These are phyloP conservation scores for Dryadomyces quercivorus DNA, from an alignment of 2,329 filamentous ascomycete genomes.

Conservation along the genomic window DNA sequence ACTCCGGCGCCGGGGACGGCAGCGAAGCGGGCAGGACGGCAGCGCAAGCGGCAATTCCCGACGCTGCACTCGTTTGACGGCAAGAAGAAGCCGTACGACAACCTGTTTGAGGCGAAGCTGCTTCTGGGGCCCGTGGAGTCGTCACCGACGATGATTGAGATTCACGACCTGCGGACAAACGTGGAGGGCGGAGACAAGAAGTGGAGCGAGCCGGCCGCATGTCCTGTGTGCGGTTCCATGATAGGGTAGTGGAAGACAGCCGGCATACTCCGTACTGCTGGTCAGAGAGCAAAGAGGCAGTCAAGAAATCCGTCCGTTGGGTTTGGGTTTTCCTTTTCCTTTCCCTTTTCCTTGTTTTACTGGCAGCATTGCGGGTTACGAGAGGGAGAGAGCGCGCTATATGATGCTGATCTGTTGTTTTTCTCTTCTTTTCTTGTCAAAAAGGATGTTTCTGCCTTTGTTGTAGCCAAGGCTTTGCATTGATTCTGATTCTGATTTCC, in stretches of 20 bases:
- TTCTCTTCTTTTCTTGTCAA: too few relatives aligned
- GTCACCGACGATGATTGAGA: conserved; percentile 36
- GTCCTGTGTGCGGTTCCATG: conserved; percentile 32
- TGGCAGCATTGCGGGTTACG: too few relatives aligned
- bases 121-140: conserved; percentile 31
- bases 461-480: background rate
- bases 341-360: too few relatives aligned
- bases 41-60: conserved; percentile 25
- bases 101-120: conserved; percentile 37
- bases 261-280: background rate
- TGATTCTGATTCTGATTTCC: background rate
- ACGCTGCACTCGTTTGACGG: conserved; percentile 16
- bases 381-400: too few relatives aligned
- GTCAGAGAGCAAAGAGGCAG: background rate
- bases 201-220: conserved; percentile 40
- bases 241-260: background rate
- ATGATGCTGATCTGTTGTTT: too few relatives aligned
- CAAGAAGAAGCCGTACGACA: conserved; percentile 33
- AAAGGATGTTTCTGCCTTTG: too few relatives aligned
- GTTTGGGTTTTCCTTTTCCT: too few relatives aligned
- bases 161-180: conserved; percentile 36
- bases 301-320: too few relatives aligned
- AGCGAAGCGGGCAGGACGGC: conserved; percentile 4
- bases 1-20: background rate
- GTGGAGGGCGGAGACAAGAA: conserved; percentile 35